phyloP scores from a whole-genome alignment of 2,329 filamentous ascomycete species.

The Catunica adiposa region DNA sequence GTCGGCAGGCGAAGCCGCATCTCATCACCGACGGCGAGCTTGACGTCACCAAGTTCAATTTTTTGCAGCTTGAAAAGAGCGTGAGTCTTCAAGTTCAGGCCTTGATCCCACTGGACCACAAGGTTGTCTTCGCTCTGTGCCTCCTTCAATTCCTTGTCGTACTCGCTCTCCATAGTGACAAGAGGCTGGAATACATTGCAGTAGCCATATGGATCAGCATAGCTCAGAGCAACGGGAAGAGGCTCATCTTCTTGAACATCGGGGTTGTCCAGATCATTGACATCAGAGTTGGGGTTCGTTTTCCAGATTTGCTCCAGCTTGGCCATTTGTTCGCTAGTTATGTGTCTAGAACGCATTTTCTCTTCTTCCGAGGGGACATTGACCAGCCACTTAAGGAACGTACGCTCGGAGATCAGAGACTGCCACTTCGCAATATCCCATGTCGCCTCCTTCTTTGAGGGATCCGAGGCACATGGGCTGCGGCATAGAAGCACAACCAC shows the following conservation, averaged over 20 bases:
- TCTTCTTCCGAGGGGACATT: slow-evolving; percentile 79
- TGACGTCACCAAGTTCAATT: slow-evolving; percentile 92
- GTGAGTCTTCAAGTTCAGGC: slow-evolving; percentile 91
- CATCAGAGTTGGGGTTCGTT: slow-evolving; percentile 73
- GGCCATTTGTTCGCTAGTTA: slow-evolving; percentile 86
- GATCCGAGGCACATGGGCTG: slow-evolving; percentile 85
- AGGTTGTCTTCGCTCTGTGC: slow-evolving; percentile 95
- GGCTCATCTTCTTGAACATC: slow-evolving; percentile 86
- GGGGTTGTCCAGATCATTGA: slow-evolving; percentile 48
- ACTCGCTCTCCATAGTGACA: slow-evolving; percentile 98
- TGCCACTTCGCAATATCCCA: slow-evolving; percentile 99
- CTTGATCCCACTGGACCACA: slow-evolving; percentile 84
- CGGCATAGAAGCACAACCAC: slow-evolving; percentile 93
- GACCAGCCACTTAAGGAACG: slow-evolving; percentile 88
- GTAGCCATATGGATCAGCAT: slow-evolving; percentile 95
- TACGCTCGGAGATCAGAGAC: slow-evolving; percentile 89
- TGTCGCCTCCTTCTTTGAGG: slow-evolving; percentile 97
- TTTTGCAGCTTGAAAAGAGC: slow-evolving; percentile 93
- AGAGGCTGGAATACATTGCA: slow-evolving; percentile 97
- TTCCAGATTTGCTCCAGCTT: slow-evolving; percentile 99
- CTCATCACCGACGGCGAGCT: slow-evolving; percentile 92
- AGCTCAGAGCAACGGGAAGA: slow-evolving; percentile 76
- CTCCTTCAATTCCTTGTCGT: slow-evolving; percentile 97
- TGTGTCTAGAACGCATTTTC: slow-evolving; percentile 82
- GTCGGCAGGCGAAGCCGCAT: slow-evolving; percentile 87